Conservation (phyloP, 1,284 basidiomycete genomes). For the Stygiomarasmius scandens region DNA sequence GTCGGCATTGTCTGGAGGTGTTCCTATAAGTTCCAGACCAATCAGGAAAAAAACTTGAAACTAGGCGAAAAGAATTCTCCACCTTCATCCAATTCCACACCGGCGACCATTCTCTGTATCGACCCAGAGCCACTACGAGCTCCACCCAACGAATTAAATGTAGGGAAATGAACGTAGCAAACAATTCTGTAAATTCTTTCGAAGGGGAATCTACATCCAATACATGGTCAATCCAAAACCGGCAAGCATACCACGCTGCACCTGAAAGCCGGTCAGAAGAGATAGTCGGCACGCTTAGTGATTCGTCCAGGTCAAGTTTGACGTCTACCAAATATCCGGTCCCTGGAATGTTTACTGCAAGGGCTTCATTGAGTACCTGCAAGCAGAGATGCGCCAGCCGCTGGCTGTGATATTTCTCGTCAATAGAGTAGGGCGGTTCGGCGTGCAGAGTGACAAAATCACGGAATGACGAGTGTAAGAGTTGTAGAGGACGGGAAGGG, state of each 20-base stretch:
- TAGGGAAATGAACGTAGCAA: background rate
- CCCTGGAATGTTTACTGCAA: background rate
- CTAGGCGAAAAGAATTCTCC: background rate
- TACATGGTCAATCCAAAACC: constrained; percentile 13
- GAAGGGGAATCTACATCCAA: background rate
- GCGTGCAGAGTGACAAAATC: constrained; percentile 21
- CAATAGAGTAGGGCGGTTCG: background rate
- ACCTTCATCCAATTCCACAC: constrained; percentile 2
- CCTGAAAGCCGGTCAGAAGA: constrained; percentile 3
- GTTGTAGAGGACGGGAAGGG: constrained; percentile 7
- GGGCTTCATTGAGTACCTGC: constrained; percentile 3
- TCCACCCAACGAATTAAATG: constrained; percentile 11
- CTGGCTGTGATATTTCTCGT: constrained; percentile 9
- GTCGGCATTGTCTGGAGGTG: background rate
- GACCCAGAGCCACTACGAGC: constrained; percentile 1
- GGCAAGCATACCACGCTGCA: constrained; percentile 8
- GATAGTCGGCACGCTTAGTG: background rate
- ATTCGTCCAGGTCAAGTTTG: background rate
- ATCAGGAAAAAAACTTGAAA: too few relatives aligned
- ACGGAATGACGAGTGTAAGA: constrained; percentile 22
- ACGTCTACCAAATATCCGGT: constrained; percentile 8
- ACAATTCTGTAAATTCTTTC: background rate
- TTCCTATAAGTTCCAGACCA: background rate
- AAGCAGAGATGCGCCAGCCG: constrained; percentile 10
- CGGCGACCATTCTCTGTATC: background rate